Percentiles rank a stretch among this genome's conserved stretches.
Conservation (phyloP, 1,139 yeast species). For the Geotrichum cucujoidarum region DNA sequence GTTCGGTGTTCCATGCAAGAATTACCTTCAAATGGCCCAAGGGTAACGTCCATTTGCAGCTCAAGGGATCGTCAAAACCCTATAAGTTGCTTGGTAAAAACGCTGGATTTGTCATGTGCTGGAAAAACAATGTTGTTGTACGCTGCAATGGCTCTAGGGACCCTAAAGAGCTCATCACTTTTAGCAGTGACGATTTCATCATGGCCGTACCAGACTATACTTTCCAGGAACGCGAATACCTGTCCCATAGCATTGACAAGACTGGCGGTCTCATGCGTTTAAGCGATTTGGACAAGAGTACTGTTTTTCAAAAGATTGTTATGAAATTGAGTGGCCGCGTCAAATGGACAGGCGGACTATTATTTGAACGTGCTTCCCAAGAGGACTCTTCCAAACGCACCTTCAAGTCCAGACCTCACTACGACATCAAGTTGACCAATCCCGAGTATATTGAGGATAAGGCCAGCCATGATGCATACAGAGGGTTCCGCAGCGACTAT, state of each 20-base stretch:
- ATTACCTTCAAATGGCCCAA: conserved; percentile 46
- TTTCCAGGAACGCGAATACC: conserved; percentile 34
- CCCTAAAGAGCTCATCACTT: conserved; percentile 57
- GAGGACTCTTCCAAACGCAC: conserved; percentile 40
- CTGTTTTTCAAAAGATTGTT: conserved; percentile 41
- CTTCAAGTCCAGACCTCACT: conserved; percentile 61
- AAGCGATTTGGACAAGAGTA: conserved; percentile 28
- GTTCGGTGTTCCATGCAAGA: conserved; percentile 57
- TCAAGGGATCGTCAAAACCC: conserved; percentile 77
- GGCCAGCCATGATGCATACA: conserved; percentile 63
- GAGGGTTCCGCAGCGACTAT: conserved; percentile 71
- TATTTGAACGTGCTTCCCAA: conserved; percentile 43
- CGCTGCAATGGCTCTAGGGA: conserved; percentile 58
- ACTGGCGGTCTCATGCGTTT: conserved; percentile 24
- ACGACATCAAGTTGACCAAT: conserved; percentile 56
- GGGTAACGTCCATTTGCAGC: conserved; percentile 44
- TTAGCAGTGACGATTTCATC: conserved; percentile 61
- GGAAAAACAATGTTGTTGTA: conserved; percentile 62
- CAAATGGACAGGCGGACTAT: conserved; percentile 47
- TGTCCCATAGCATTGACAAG: conserved; percentile 23
- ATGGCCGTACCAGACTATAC: conserved; percentile 57
- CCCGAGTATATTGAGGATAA: conserved; percentile 53
- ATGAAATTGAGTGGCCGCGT: conserved; percentile 53
- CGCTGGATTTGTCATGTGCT: conserved; percentile 77
- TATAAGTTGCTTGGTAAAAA: conserved; percentile 61